Percentiles rank a stretch among this genome's conserved stretches.
Evolutionary conservation across 2,329 filamentous ascomycete genomes (phyloP).

Genomic region (Cytospora chrysosperma): DNA sequence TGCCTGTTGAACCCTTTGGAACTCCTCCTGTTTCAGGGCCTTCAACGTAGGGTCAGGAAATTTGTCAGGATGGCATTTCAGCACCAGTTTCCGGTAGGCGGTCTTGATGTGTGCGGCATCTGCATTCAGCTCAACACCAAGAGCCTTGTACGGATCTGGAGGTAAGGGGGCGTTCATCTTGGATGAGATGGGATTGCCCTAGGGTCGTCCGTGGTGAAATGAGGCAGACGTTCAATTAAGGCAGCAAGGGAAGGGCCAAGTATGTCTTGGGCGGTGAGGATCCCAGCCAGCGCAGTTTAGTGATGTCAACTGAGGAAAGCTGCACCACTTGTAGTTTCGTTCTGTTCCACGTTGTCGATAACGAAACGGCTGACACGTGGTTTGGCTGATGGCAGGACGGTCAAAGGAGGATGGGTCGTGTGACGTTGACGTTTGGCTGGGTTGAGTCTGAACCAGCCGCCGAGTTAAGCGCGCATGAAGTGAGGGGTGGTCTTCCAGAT

Average conservation of each 20-base stretch:
- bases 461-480: conserved; percentile 15
- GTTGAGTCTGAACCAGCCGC: conserved; percentile 10
- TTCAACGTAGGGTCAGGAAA: conserved; percentile 76
- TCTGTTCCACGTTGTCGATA: conserved; percentile 19
- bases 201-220: conserved; percentile 14
- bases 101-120: conserved; percentile 70
- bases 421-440: conserved; percentile 24
- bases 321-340: conserved; percentile 13
- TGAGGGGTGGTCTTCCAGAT: conserved; percentile 7
- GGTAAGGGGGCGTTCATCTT: conserved; percentile 50
- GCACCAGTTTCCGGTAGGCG: conserved; percentile 80
- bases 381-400: conserved; percentile 17
- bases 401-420: conserved; percentile 24
- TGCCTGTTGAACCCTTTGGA: conserved; percentile 87
- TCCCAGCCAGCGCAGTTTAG: conserved; percentile 5
- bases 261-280: background rate
- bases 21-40: conserved; percentile 77
- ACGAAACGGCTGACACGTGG: conserved; percentile 17
- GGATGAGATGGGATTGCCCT: conserved; percentile 18
- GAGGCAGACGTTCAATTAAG: conserved; percentile 16
- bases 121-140: conserved; percentile 73
- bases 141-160: conserved; percentile 75
- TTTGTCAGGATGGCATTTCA: conserved; percentile 91
- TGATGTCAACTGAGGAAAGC: conserved; percentile 8
- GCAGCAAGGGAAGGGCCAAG: conserved; percentile 18